phyloP scores from a whole-genome alignment of 495 filamentous ascomycete genomes.

The Hypomontagnella monticulosa region DNA sequence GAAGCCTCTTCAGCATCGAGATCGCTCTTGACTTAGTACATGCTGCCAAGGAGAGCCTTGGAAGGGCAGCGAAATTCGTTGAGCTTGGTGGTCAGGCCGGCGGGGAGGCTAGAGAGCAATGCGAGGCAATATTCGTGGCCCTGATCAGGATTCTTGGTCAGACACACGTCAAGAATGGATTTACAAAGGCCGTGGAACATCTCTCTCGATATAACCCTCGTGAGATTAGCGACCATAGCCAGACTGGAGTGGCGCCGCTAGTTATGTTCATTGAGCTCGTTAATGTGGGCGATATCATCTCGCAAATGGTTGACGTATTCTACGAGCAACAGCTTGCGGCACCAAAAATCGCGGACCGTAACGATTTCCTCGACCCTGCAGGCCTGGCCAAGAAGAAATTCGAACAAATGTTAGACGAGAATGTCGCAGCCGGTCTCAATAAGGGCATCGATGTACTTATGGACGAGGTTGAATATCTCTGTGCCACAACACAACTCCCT shows the following conservation, averaged over 20 bases:
- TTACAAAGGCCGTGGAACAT: slow-evolving; percentile 91
- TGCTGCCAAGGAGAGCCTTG: slow-evolving; percentile 87
- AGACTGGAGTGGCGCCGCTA: slow-evolving; percentile 82
- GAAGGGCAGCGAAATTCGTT: slow-evolving; percentile 84
- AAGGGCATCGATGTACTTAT: slow-evolving; percentile 98
- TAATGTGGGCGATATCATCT: slow-evolving; percentile 97
- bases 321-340: slow-evolving; percentile 93
- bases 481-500: slow-evolving; percentile 84
- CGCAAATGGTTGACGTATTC: slow-evolving; percentile 99
- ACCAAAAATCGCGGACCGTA: slow-evolving; percentile 83
- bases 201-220: slow-evolving; percentile 91
- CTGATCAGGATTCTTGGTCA: slow-evolving; percentile 84
- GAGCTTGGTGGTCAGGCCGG: slow-evolving; percentile 79
- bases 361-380: slow-evolving; percentile 93
- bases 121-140: slow-evolving; percentile 85
- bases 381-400: slow-evolving; percentile 97
- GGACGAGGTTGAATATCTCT: slow-evolving; percentile 96
- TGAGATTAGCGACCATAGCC: slow-evolving; percentile 76
- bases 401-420: slow-evolving; percentile 98
- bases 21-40: slow-evolving; percentile 90
- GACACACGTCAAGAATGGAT: slow-evolving; percentile 89
- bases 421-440: slow-evolving; percentile 93
- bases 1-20: slow-evolving; percentile 94
- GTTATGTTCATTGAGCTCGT: slow-evolving; percentile 97
- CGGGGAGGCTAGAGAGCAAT: slow-evolving; percentile 87